Percentiles rank a stretch among this genome's conserved stretches.
phyloP scores from a whole-genome alignment of 192 early-diverging fungal genomes.

The Obelidium mucronatum region DNA sequence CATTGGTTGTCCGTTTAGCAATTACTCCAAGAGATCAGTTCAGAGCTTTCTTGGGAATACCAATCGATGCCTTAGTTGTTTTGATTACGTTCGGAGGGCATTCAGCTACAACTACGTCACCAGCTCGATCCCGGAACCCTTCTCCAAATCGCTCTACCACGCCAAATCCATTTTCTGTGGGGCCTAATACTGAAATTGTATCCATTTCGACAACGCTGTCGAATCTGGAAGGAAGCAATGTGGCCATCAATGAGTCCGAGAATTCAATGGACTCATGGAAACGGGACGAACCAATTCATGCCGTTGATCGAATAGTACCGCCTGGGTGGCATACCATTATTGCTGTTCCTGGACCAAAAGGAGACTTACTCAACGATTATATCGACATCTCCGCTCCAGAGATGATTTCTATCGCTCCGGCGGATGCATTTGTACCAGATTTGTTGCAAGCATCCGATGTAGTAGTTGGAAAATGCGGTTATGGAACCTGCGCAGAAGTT shows the following conservation, averaged over 20 bases:
- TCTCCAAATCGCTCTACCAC: not conserved
- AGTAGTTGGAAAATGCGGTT: constrained; percentile 61
- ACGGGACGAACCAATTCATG: not conserved
- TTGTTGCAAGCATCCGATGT: constrained; percentile 55
- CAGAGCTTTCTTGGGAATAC: constrained; percentile 44
- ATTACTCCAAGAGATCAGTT: constrained; percentile 26
- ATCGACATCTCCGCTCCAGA: constrained; percentile 8
- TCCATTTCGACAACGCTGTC: too few species aligned
- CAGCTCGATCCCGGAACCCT: not conserved
- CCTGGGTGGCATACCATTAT: constrained; percentile 54
- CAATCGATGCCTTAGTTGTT: constrained; percentile 38
- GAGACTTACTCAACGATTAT: constrained; percentile 23
- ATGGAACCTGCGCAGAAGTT: constrained; percentile 62
- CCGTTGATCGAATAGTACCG: constrained; percentile 41
- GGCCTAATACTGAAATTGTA: not conserved
- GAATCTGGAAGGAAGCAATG: not conserved
- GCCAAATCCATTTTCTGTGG: not conserved
- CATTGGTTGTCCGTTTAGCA: constrained; percentile 50
- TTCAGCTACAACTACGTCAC: constrained; percentile 14
- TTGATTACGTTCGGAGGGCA: constrained; percentile 61
- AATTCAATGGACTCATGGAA: not conserved
- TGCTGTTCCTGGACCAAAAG: constrained; percentile 29
- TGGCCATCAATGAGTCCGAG: not conserved
- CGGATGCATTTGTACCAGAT: constrained; percentile 53
- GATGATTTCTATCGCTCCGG: constrained; percentile 18